Evolutionary conservation across 805 yeast genomes (phyloP).

Genomic region (Wickerhamiella siamensis): DNA sequence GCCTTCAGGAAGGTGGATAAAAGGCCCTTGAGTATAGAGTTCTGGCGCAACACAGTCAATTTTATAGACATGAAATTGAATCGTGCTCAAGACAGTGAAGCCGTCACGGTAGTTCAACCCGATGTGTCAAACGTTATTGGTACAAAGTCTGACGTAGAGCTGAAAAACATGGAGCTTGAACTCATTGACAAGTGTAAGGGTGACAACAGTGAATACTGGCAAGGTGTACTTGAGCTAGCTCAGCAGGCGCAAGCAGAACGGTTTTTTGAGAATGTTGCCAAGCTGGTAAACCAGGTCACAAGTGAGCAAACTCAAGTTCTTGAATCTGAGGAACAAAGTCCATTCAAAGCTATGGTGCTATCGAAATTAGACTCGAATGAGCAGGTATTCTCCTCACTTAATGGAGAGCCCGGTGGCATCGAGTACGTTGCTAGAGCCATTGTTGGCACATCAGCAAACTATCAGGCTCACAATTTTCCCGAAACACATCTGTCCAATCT

Average conservation of each 20-base stretch:
- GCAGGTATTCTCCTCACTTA: slow-evolving; percentile 3
- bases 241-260: background rate
- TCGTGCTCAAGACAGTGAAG: background rate
- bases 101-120: background rate
- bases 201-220: background rate
- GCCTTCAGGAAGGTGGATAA: background rate
- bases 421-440: slow-evolving; percentile 4
- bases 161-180: background rate
- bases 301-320: background rate
- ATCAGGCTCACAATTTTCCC: slow-evolving; percentile 7
- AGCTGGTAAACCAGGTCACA: background rate
- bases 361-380: slow-evolving; percentile 1
- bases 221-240: background rate
- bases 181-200: background rate
- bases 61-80: background rate
- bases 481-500: slow-evolving; percentile 20
- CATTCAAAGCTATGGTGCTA: background rate
- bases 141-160: background rate
- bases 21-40: background rate
- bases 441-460: slow-evolving; percentile 5
- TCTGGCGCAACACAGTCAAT: background rate
- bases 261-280: background rate
- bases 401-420: slow-evolving; percentile 1
- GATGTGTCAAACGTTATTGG: background rate
- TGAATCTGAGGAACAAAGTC: background rate